Percentiles rank a stretch among this genome's conserved stretches.
phyloP scores from a whole-genome alignment of 225 moss, liverwort and hornwort genomes.

The Anthoceros angustus region DNA sequence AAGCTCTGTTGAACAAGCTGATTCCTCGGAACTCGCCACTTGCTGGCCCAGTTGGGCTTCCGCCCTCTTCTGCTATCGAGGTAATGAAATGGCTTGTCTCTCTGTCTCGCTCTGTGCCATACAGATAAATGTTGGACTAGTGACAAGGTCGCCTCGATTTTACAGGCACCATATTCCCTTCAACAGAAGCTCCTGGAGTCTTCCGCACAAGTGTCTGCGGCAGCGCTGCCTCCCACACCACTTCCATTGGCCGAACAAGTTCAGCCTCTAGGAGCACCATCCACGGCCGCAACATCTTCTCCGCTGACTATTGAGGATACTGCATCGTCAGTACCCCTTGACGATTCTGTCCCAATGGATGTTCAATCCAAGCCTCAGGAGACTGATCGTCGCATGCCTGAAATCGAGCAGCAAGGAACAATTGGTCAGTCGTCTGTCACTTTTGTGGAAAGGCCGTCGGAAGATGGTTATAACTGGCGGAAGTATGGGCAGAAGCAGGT shows the following conservation, averaged over 20 bases:
- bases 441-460: constrained; percentile 56
- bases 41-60: background rate
- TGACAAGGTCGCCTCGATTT: background rate
- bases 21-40: background rate
- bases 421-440: constrained; percentile 14
- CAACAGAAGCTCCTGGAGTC: background rate
- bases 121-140: background rate
- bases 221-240: background rate
- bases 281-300: background rate
- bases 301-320: background rate
- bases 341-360: background rate
- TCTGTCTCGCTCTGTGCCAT: background rate
- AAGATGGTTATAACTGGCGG: constrained; percentile 94
- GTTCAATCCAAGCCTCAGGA: background rate
- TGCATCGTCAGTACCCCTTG: background rate
- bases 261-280: background rate
- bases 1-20: background rate
- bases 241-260: background rate
- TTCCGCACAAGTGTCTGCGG: background rate
- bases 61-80: background rate
- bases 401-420: constrained; percentile 27
- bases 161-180: background rate
- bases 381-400: constrained; percentile 35
- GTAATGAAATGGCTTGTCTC: background rate
- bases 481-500: constrained; percentile 98